A percentile compares a stretch with the other conserved stretches of the same genome.
Conservation (phyloP, 2,329 filamentous ascomycete genomes). For the Chaetomiaceae sp. region DNA sequence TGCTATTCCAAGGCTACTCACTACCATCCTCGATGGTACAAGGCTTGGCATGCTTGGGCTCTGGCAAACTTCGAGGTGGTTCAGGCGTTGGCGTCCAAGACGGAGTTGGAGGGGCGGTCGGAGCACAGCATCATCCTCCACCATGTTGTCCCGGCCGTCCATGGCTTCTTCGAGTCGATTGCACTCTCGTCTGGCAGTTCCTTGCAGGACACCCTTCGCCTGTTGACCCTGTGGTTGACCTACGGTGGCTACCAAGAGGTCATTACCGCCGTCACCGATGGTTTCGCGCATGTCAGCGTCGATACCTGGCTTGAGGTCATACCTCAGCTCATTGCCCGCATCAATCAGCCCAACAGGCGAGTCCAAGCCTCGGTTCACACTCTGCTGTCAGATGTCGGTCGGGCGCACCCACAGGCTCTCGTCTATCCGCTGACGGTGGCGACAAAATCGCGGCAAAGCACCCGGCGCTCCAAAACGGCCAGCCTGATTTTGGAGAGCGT, state of each 20-base stretch:
- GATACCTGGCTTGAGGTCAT: conserved; percentile 99
- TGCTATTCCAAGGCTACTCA: conserved; percentile 89
- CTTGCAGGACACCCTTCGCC: conserved; percentile 84
- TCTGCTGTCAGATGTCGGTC: conserved; percentile 83
- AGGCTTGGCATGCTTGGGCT: conserved; percentile 99
- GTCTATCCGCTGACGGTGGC: conserved; percentile 97
- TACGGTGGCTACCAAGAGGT: conserved; percentile 87
- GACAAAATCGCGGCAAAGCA: conserved; percentile 85
- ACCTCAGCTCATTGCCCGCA: conserved; percentile 91
- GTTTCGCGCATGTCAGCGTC: conserved; percentile 84
- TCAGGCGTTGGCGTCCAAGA: conserved; percentile 65
- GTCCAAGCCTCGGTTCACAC: conserved; percentile 90
- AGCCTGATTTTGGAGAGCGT: conserved; percentile 96
- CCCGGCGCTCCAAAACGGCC: conserved; percentile 78
- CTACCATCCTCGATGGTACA: conserved; percentile 95
- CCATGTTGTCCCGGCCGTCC: conserved; percentile 89
- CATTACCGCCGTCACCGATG: conserved; percentile 79
- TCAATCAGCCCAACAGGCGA: conserved; percentile 88
- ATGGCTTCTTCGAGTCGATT: conserved; percentile 97
- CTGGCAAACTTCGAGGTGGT: conserved; percentile 98
- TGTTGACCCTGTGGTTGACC: conserved; percentile 93
- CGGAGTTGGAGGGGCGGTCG: conserved; percentile 46
- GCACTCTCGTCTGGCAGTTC: conserved; percentile 86
- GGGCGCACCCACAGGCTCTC: conserved; percentile 88
- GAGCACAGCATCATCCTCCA: conserved; percentile 68